Evolutionary conservation across 116 monocot species (phyloP), one percentile per base, ranked within the genome.

Genomic region (Cymodocea nodosa): DNA sequence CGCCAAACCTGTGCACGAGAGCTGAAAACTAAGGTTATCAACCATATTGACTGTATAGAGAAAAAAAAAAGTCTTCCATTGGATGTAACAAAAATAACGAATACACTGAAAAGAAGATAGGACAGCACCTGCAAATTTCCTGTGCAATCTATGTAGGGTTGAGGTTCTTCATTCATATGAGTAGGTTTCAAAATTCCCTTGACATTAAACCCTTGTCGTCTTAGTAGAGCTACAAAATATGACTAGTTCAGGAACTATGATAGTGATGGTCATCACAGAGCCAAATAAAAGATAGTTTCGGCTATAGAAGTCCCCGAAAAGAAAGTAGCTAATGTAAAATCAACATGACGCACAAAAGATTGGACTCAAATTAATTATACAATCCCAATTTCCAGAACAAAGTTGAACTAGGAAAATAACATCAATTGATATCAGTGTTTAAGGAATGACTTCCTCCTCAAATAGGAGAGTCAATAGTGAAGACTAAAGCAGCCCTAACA

Each of bases 91-190:
- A 39, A 2, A 62, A 36, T 62, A n/a, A 13, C 20, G 24, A 64
- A 15, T 20, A 4, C 17, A 50, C 23, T 7, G 22, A 14, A 23
- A 65, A 51, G 54, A 30, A 35, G 18, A 67, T n/a, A 65, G n/a
- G 67, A 36, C 17, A 74, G 60, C 30, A 98, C 98, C 85, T 98
- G 84, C 56, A 98, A 75, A 79, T 80, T 98, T 72, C 98, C 92
- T 34, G 92, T 92, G 77, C 98, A 98, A 78, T 98, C 98, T 72
- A 98, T 89, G 65, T 82, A 84, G 22, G 98, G 82, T 75, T 86
- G 98, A 64, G 84, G 88, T 77, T 98, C 98, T 77, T 98, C 98
- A 79, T 92, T 98, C 35, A 76, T 64, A 36, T 89, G 92, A 73
- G 82, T 64, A 69, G 86, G 74, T 86, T 92, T 98, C 65, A 79